phyloP scores from a whole-genome alignment of 495 filamentous ascomycete genomes.

The Penicillium argentinense region DNA sequence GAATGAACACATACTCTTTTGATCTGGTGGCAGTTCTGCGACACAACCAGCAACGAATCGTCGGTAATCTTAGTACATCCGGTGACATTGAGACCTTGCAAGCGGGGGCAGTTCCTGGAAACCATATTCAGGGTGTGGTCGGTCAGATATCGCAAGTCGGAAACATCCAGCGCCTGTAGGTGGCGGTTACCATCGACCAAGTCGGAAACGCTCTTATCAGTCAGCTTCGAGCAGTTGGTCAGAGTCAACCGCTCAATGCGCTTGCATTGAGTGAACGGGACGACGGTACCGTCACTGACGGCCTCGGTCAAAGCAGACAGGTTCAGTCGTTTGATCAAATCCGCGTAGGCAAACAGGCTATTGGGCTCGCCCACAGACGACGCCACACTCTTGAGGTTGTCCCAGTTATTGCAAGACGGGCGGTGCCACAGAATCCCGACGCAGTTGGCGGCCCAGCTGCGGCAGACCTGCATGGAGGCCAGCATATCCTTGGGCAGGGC shows the following conservation, averaged over 20 bases:
- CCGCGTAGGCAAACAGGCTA: slow-evolving; percentile 80
- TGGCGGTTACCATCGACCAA: slow-evolving; percentile 77
- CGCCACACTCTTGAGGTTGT: slow-evolving; percentile 74
- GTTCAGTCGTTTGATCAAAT: slow-evolving; percentile 89
- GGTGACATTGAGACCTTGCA: slow-evolving; percentile 94
- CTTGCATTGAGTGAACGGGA: slow-evolving; percentile 80
- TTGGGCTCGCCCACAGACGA: slow-evolving; percentile 64
- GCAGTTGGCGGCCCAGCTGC: slow-evolving; percentile 87
- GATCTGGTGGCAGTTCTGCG: slow-evolving; percentile 78
- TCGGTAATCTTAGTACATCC: slow-evolving; percentile 83
- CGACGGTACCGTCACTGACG: slow-evolving; percentile 87
- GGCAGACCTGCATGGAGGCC: slow-evolving; percentile 88
- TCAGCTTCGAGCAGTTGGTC: slow-evolving; percentile 83
- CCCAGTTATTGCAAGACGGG: slow-evolving; percentile 84
- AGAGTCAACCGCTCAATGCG: slow-evolving; percentile 91
- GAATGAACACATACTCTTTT: slow-evolving; percentile 66
- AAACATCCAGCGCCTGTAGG: slow-evolving; percentile 89
- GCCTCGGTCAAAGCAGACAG: slow-evolving; percentile 71
- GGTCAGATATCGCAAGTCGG: slow-evolving; percentile 74
- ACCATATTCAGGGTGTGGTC: slow-evolving; percentile 79
- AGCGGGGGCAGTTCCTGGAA: slow-evolving; percentile 72
- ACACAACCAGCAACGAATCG: slow-evolving; percentile 77
- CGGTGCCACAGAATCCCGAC: slow-evolving; percentile 96
- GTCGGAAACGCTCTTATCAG: slow-evolving; percentile 77
- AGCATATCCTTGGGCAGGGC: slow-evolving; percentile 70